phyloP scores from a whole-genome alignment of 164 flowering plant species.

The Nelumbo lutea region DNA sequence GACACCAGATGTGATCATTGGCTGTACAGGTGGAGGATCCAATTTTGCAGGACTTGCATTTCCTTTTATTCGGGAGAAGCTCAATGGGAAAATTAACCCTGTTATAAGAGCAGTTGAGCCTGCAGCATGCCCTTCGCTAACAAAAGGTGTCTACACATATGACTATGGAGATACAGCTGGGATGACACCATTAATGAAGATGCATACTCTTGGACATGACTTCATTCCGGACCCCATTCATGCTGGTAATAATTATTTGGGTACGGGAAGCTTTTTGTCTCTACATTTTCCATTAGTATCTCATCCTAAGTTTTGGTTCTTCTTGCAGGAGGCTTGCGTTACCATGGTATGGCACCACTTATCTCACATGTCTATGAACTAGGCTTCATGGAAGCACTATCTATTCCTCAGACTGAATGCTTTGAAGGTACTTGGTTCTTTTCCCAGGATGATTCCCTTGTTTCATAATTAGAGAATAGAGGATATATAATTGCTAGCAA shows the following conservation, averaged over 20 bases:
- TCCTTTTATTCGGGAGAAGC: conserved; percentile 88
- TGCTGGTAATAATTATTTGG: conserved; percentile 53
- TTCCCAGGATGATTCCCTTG: neutral
- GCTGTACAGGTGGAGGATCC: conserved; percentile 96
- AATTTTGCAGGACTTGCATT: conserved; percentile 89
- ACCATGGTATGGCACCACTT: conserved; percentile 98
- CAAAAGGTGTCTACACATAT: conserved; percentile 88
- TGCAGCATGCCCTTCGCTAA: conserved; percentile 88
- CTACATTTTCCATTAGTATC: neutral
- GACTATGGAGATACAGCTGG: conserved; percentile 97
- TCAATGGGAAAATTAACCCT: conserved; percentile 74
- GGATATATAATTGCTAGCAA: no score
- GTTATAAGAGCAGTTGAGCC: conserved; percentile 88
- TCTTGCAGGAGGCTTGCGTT: conserved; percentile 78
- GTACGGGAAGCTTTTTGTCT: neutral
- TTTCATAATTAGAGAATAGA: no score
- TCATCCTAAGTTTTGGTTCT: conserved; percentile 1
- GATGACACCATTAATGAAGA: conserved; percentile 93
- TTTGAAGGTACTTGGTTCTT: conserved; percentile 51
- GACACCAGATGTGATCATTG: conserved; percentile 85
- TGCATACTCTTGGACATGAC: conserved; percentile 98
- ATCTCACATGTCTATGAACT: conserved; percentile 85
- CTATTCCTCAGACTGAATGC: conserved; percentile 90
- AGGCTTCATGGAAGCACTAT: conserved; percentile 81
- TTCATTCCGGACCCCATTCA: conserved; percentile 97